Evolutionary conservation across 2,329 filamentous ascomycete species (phyloP).

Genomic region (Colletotrichum sp.): DNA sequence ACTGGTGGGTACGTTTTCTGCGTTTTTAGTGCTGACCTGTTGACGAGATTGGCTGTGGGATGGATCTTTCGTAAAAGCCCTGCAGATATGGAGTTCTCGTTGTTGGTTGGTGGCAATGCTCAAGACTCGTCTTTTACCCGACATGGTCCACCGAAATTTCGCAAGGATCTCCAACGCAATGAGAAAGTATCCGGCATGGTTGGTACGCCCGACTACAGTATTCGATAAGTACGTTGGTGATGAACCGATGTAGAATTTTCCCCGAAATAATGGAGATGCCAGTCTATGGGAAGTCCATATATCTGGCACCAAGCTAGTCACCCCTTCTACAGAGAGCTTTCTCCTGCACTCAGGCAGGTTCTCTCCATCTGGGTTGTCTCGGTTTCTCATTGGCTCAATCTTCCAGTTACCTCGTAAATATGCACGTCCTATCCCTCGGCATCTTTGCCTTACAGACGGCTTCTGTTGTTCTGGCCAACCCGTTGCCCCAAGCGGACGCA

Average conservation of each 20-base stretch:
- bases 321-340: neutral
- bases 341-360: conserved; percentile 11
- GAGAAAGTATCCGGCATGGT: neutral
- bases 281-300: neutral
- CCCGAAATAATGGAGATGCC: neutral
- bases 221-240: neutral
- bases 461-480: conserved; percentile 2
- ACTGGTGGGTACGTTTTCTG: neutral
- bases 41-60: neutral
- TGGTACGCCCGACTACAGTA: neutral
- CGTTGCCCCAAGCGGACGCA: neutral
- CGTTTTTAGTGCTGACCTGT: neutral
- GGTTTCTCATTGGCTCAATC: neutral
- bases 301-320: neutral
- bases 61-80: neutral
- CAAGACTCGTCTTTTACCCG: neutral
- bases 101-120: neutral
- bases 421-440: conserved; percentile 1
- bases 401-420: neutral
- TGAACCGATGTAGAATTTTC: neutral
- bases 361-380: conserved; percentile 41
- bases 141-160: neutral
- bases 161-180: neutral
- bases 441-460: conserved; percentile 23
- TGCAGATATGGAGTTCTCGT: neutral